Evolutionary conservation across 2,329 filamentous ascomycete genomes (phyloP), one percentile per base, ranked within the genome.

Genomic region (Aspergillus pseudonomiae): DNA sequence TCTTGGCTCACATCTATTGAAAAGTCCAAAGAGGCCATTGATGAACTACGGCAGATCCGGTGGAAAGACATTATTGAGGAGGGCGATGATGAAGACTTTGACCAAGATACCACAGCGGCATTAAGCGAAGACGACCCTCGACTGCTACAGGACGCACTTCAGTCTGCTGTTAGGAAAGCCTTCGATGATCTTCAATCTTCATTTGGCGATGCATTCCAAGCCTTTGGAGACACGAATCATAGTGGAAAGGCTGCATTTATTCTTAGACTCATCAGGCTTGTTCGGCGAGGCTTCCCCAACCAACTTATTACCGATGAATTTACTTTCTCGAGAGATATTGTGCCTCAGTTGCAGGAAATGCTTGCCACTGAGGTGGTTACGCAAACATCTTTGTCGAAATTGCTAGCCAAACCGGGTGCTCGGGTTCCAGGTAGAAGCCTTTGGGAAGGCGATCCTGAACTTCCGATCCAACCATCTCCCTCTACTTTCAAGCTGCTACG

Each of bases 391-490:
- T 80, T 87, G 0, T 71, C 91, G 7, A 64, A 70, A 4, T 64
- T 75, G 24, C 79, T 74, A 58, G 64, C 39, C 77, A 84, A 59
- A 73, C 82, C 58, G 82, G 69, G 89, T 58, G 68, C 76, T 1
- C 75, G 72, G 32, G 83, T 91, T 0, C 83, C 84, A 2, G 88
- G 89, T 7, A 84, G 88, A 58, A 83, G 86, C 0, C 81, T 97
- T 0, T 97, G 94, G 94, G 93, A 96, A 74, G 91, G 91, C 0
- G 82, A 86, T 43, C 91, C 91, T 0, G 82, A 87, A 30, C 75
- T 97, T 48, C 94, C 94, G 0, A 84, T 88, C 6, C 92, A 95
- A 71, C 93, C 93, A 1, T 94, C 92, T 0, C 89, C 92, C 0
- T 83, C 84, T 24, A 82, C 88, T 0, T 96, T 96, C 73, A 86